Evolutionary conservation across 2,329 filamentous ascomycete species (phyloP).

Genomic region (Neophaeococcomyces aloes): DNA sequence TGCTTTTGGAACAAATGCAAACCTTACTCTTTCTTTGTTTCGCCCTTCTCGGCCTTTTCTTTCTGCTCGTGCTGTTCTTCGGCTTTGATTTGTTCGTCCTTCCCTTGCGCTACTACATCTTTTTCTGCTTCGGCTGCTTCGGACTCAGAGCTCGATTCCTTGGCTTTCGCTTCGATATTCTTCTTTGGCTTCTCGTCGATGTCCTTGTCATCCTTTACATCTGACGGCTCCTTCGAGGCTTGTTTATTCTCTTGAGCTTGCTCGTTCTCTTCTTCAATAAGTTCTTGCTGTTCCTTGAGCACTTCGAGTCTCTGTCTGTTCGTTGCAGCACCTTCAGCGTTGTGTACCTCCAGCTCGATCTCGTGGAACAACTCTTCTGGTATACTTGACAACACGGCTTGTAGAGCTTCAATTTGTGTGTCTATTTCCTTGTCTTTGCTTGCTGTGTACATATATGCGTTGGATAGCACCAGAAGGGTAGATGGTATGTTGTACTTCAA

Average conservation of each 20-base stretch:
- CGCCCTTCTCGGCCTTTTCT: conserved; percentile 21
- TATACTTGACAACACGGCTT: conserved; percentile 84
- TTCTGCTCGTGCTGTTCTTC: conserved; percentile 18
- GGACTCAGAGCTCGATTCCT: conserved; percentile 38
- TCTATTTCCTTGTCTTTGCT: conserved; percentile 73
- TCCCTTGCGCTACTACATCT: conserved; percentile 30
- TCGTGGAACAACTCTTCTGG: conserved; percentile 99
- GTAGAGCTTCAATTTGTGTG: conserved; percentile 83
- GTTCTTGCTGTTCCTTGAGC: conserved; percentile 93
- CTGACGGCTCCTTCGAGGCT: conserved; percentile 48
- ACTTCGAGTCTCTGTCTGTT: conserved; percentile 99
- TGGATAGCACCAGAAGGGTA: conserved; percentile 87
- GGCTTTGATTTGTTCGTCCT: conserved; percentile 25
- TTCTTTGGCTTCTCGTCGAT: conserved; percentile 80
- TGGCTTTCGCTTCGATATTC: conserved; percentile 42
- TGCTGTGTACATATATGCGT: conserved; percentile 93
- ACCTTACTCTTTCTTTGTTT: background rate
- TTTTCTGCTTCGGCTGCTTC: conserved; percentile 42
- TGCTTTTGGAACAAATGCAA: too few relatives aligned
- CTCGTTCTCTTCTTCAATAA: conserved; percentile 93
- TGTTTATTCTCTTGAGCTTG: conserved; percentile 67
- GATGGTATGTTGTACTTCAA: conserved; percentile 93
- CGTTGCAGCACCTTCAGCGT: conserved; percentile 88
- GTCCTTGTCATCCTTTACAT: conserved; percentile 65
- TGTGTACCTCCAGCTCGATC: conserved; percentile 96